Percentiles rank a stretch among this genome's conserved stretches.
phyloP scores from a whole-genome alignment of 345 rosid genomes.

The Syzygium oleosum region DNA sequence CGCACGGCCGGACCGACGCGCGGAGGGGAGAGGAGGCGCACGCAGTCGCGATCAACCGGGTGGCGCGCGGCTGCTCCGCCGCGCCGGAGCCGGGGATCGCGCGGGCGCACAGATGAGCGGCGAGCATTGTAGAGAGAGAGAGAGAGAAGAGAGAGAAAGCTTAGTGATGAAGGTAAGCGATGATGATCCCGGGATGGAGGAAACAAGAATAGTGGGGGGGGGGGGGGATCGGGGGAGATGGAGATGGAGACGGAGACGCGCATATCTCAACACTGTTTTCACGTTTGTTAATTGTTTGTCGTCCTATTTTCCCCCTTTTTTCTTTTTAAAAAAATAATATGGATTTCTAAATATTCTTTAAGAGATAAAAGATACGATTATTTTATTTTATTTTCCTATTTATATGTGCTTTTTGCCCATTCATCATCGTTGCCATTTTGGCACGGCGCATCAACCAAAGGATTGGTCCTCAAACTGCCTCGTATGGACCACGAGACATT shows the following conservation, averaged over 20 bases:
- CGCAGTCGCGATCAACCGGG: background rate
- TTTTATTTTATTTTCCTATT: background rate
- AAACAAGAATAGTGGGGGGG: background rate
- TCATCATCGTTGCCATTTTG: no score
- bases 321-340: background rate
- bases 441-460: background rate
- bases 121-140: slow-evolving; percentile 25
- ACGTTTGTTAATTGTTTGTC: background rate
- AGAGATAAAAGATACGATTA: background rate
- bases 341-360: background rate
- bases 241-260: background rate
- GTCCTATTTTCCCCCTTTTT: background rate
- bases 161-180: background rate
- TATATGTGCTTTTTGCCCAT: background rate
- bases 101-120: slow-evolving; percentile 20
- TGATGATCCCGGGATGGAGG: background rate
- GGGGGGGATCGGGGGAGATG: background rate
- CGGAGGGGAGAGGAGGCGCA: background rate
- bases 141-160: background rate
- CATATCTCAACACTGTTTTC: background rate
- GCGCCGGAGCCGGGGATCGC: slow-evolving; percentile 9
- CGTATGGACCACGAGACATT: no score
- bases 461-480: background rate
- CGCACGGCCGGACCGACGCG: background rate
- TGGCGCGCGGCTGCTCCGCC: slow-evolving; percentile 8